Evolutionary conservation across 2,329 filamentous ascomycete genomes (phyloP).

Genomic region (Penicillium nordicum): DNA sequence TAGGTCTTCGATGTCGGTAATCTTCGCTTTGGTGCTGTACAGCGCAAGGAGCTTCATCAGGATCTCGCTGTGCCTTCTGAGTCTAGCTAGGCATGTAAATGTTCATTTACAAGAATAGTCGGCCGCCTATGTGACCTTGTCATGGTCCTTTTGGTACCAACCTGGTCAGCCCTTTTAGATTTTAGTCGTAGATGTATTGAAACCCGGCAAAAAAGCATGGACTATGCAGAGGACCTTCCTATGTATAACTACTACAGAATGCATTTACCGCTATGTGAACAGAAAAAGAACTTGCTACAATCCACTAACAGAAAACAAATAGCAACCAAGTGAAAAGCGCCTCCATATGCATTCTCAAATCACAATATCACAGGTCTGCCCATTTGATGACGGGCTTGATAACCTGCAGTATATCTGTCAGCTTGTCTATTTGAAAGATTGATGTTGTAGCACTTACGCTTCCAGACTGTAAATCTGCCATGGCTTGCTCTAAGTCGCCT

Average conservation of each 20-base stretch:
- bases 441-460: not conserved
- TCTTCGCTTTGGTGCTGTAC: constrained; percentile 57
- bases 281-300: not conserved
- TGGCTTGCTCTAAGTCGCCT: constrained; percentile 10
- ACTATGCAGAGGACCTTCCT: too few species aligned
- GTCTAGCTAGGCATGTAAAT: not conserved
- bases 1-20: constrained; percentile 63
- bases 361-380: constrained; percentile 5
- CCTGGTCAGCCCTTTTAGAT: too few species aligned
- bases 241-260: too few species aligned
- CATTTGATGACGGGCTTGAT: constrained; percentile 22
- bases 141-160: not conserved
- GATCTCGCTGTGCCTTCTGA: constrained; percentile 18
- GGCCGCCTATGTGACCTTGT: not conserved
- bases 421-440: not conserved
- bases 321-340: not conserved
- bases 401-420: constrained; percentile 3
- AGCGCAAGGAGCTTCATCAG: constrained; percentile 46
- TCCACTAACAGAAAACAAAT: not conserved
- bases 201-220: too few species aligned
- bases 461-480: constrained; percentile 16
- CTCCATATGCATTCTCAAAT: not conserved
- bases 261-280: not conserved
- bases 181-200: too few species aligned
- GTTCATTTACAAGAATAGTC: not conserved